phyloP scores from a whole-genome alignment of 768 basidiomycete genomes.

The Mycena polygramma region DNA sequence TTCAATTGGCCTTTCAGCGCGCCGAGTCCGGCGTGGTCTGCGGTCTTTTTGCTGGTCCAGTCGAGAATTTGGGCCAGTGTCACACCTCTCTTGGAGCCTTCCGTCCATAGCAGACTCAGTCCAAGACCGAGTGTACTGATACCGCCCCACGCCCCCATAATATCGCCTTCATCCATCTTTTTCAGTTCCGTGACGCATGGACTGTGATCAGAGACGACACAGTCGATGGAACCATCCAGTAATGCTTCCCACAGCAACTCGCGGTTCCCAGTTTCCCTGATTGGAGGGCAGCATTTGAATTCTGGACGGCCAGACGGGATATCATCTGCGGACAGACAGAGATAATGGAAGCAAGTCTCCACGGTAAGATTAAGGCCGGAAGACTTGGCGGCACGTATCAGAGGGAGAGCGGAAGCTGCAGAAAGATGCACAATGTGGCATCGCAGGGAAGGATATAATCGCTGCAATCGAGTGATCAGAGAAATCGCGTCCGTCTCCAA shows the following conservation, averaged over 20 bases:
- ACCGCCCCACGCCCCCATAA: conserved; percentile 96
- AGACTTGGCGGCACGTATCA: conserved; percentile 76
- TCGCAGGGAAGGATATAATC: conserved; percentile 72
- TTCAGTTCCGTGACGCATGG: conserved; percentile 91
- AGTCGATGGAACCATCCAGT: conserved; percentile 87
- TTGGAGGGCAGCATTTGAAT: conserved; percentile 98
- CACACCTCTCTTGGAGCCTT: conserved; percentile 72
- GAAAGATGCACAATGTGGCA: conserved; percentile 98
- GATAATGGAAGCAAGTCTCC: conserved; percentile 99
- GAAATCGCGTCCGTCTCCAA: conserved; percentile 88
- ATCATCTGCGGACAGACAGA: conserved; percentile 78
- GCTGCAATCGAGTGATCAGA: conserved; percentile 77
- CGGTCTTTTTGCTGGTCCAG: conserved; percentile 84
- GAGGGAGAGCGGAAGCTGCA: conserved; percentile 83
- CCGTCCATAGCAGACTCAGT: conserved; percentile 90
- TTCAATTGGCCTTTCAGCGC: conserved; percentile 78
- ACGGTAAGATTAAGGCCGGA: conserved; percentile 83
- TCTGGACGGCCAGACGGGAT: conserved; percentile 85
- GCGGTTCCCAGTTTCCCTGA: conserved; percentile 80
- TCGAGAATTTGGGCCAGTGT: conserved; percentile 71
- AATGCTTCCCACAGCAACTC: conserved; percentile 87
- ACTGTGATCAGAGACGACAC: conserved; percentile 96
- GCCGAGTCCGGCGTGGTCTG: conserved; percentile 82
- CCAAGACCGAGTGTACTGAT: conserved; percentile 94
- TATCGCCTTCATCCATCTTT: conserved; percentile 78